These are phyloP conservation scores for Suillus luteus DNA, from an alignment of 768 basidiomycete genomes.

Conservation along the genomic window DNA sequence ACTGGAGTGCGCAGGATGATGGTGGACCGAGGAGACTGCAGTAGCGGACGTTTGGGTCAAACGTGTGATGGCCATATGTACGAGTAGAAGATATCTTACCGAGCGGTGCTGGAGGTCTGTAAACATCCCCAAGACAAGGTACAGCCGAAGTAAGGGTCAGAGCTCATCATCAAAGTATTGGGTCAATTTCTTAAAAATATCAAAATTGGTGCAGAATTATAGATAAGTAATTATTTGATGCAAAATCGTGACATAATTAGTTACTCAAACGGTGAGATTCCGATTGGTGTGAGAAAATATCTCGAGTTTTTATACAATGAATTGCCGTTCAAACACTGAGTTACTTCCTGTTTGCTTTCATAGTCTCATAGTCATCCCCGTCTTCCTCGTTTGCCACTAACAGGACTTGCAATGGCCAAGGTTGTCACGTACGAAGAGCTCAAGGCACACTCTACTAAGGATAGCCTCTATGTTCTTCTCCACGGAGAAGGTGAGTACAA, in stretches of 20 bases:
- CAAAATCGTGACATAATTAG: neutral
- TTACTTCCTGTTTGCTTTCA: constrained; percentile 31
- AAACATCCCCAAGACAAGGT: too few relatives aligned
- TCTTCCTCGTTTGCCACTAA: constrained; percentile 15
- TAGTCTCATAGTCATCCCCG: constrained; percentile 19
- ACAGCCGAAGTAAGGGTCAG: too few relatives aligned
- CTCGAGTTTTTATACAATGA: constrained; percentile 13
- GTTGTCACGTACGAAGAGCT: constrained; percentile 73
- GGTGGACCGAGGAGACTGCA: too few relatives aligned
- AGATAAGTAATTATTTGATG: neutral
- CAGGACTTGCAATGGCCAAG: constrained; percentile 44
- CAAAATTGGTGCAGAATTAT: too few relatives aligned
- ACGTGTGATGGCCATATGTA: too few relatives aligned
- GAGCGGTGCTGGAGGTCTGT: too few relatives aligned
- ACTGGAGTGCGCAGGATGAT: too few relatives aligned
- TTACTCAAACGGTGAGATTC: neutral
- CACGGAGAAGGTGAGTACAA: constrained; percentile 71
- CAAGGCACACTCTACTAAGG: constrained; percentile 72
- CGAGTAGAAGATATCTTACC: too few relatives aligned
- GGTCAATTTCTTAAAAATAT: too few relatives aligned
- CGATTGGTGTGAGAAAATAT: constrained; percentile 15
- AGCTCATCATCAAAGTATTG: too few relatives aligned
- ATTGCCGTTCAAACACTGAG: neutral
- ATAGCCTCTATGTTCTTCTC: constrained; percentile 79
- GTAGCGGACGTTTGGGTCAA: too few relatives aligned